Evolutionary conservation across 352 stramenopile genomes (phyloP).

Genomic region (Phytophthora fragariaefolia): DNA sequence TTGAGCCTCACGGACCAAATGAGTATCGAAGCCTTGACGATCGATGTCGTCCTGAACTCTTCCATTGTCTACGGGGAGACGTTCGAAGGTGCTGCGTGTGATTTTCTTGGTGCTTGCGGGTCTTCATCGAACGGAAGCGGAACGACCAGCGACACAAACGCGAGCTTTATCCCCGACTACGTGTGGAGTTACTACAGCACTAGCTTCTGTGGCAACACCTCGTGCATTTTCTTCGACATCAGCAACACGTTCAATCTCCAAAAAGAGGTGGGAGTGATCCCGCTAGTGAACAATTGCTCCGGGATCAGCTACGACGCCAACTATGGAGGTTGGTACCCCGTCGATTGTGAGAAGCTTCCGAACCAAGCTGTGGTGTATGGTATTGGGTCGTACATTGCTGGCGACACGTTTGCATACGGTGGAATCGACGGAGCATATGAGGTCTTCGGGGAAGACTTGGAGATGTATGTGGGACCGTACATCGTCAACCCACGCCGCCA

Average conservation of each 20-base stretch:
- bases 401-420: constrained; percentile 38
- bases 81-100: constrained; percentile 18
- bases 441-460: constrained; percentile 13
- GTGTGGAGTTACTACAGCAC: constrained; percentile 33
- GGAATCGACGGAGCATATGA: constrained; percentile 22
- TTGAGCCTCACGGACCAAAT: constrained; percentile 36
- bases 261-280: constrained; percentile 45
- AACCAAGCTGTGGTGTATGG: constrained; percentile 49
- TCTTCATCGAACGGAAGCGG: constrained; percentile 10
- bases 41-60: constrained; percentile 34
- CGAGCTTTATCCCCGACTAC: constrained; percentile 24
- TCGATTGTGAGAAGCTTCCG: constrained; percentile 27
- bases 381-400: constrained; percentile 55
- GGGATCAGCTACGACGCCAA: constrained; percentile 50
- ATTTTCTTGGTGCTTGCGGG: constrained; percentile 9
- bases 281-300: constrained; percentile 35
- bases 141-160: constrained; percentile 13
- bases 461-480: constrained; percentile 37
- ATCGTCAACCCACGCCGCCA: constrained; percentile 44
- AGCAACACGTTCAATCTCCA: constrained; percentile 43
- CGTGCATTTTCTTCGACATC: constrained; percentile 45
- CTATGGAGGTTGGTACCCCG: constrained; percentile 48
- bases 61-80: constrained; percentile 32
- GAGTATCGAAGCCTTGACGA: constrained; percentile 33
- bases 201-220: constrained; percentile 40